Evolutionary conservation across 208 protist species (phyloP), one percentile per base, ranked within the genome.

Genomic region (Eutreptiella sp.): DNA sequence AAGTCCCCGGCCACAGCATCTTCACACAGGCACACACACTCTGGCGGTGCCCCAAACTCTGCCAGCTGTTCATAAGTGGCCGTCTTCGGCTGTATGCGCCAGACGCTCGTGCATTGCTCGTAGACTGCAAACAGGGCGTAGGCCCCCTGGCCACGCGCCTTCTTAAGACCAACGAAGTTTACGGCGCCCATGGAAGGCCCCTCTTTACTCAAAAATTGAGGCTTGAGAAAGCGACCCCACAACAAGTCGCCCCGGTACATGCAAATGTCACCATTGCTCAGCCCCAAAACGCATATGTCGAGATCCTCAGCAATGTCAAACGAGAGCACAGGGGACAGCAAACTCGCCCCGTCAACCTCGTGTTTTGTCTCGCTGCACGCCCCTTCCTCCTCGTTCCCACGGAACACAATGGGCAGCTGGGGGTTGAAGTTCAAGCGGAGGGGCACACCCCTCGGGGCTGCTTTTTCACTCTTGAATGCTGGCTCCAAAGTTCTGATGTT

Each of bases 261-360:
- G 2, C 90, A 52, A 23, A 93, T 80, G 14, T 84, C 77, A n/a
- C 85, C 79, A 63, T 84, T 84, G 23, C 66, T 76, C 27, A 93
- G 76, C 26, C 83, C 89, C 27, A 96, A 48, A 0, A 82, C 88
- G 33, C 86, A 66, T 33, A 80, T 75, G 41, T 77, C 77, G 16
- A 91, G 67, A 53, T 92, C 85, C 9, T 90, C 73, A 3, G 84
- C 63, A 0, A 90, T 76, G 46, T 88, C 84, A 32, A 95, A 59
- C 38, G 54, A 66, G 38, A 85, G 83, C n/a, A 94, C 85, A 38
- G 65, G 53, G 32, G 69, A 75, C 53, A 54, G 55, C 19, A 76
- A 69, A 24, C 54, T 53, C 26, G 33, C 65, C 1, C 31, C 33
- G 3, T 45, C 31, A 4, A 1, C 7, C 24, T 39, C 31, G 32